Conservation (phyloP, 2,329 filamentous ascomycete genomes). For the Penicillium vulpinum region DNA sequence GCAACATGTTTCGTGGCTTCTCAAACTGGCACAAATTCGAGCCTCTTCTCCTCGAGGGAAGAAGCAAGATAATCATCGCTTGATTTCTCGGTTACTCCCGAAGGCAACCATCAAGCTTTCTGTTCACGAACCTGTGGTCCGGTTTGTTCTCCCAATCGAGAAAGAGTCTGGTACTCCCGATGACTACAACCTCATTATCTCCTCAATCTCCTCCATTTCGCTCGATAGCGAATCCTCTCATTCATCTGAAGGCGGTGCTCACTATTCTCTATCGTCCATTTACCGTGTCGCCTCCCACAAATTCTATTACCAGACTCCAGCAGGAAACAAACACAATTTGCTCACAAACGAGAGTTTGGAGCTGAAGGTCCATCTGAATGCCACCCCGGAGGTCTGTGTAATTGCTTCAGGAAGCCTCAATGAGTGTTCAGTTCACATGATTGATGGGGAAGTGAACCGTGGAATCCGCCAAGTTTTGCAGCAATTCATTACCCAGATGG, state of each 20-base stretch:
- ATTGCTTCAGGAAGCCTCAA: constrained; percentile 76
- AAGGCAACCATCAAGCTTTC: constrained; percentile 95
- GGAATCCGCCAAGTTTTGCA: constrained; percentile 88
- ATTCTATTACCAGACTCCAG: constrained; percentile 90
- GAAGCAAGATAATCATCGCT: constrained; percentile 56
- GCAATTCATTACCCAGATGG: constrained; percentile 72
- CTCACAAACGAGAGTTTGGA: constrained; percentile 87
- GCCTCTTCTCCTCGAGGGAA: constrained; percentile 43
- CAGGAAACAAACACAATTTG: constrained; percentile 79
- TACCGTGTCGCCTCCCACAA: constrained; percentile 82
- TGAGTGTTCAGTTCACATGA: constrained; percentile 84
- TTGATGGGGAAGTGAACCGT: constrained; percentile 87
- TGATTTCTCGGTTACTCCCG: constrained; percentile 87
- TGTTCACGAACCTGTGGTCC: constrained; percentile 90
- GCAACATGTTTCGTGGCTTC: constrained; percentile 80
- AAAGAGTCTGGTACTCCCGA: constrained; percentile 60
- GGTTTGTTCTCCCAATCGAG: constrained; percentile 82
- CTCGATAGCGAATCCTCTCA: constrained; percentile 96
- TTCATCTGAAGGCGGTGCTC: constrained; percentile 75
- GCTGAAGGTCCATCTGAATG: constrained; percentile 78
- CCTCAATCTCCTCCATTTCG: constrained; percentile 88
- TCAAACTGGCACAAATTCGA: constrained; percentile 69
- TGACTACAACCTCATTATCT: constrained; percentile 94
- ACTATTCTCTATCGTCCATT: constrained; percentile 82
- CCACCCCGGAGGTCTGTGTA: constrained; percentile 81